Conservation (phyloP, 495 filamentous ascomycete genomes). For the Aeminium ludgeri region DNA sequence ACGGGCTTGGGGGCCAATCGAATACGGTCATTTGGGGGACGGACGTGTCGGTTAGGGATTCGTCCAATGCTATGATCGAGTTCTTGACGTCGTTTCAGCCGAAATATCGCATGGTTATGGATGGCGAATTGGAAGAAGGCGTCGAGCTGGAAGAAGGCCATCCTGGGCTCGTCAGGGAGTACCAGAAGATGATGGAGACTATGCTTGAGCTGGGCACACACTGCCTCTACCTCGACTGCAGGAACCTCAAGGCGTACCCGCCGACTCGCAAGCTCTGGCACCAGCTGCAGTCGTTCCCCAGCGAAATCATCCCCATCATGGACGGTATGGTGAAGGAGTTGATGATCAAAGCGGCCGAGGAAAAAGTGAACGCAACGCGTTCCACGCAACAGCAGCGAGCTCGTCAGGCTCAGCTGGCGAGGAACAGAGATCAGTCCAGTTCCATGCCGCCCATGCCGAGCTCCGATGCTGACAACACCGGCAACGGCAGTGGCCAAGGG, state of each 20-base stretch:
- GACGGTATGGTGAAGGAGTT: constrained; percentile 84
- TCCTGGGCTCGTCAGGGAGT: constrained; percentile 51
- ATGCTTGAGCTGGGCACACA: constrained; percentile 75
- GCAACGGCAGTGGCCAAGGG: constrained; percentile 22
- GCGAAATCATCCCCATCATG: constrained; percentile 92
- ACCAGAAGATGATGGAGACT: constrained; percentile 69
- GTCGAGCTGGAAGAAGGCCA: constrained; percentile 38
- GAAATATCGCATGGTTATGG: constrained; percentile 82
- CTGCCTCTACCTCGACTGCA: constrained; percentile 71
- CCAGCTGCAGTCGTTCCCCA: constrained; percentile 79
- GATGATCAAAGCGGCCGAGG: constrained; percentile 76
- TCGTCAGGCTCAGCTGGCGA: constrained; percentile 26
- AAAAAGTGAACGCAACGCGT: constrained; percentile 49
- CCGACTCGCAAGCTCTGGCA: constrained; percentile 88
- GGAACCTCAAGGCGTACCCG: constrained; percentile 84
- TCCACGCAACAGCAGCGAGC: constrained; percentile 33
- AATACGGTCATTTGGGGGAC: constrained; percentile 91
- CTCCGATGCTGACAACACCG: constrained; percentile 46
- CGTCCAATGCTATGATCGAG: constrained; percentile 69
- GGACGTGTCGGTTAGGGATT: constrained; percentile 83
- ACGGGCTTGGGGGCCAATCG: constrained; percentile 63
- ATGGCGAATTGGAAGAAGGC: constrained; percentile 56
- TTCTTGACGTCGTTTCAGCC: constrained; percentile 78
- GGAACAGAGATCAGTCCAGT: constrained; percentile 33
- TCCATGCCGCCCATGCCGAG: constrained; percentile 60